phyloP scores from a whole-genome alignment of 2,329 filamentous ascomycete genomes.

The Cladosporium sp. region DNA sequence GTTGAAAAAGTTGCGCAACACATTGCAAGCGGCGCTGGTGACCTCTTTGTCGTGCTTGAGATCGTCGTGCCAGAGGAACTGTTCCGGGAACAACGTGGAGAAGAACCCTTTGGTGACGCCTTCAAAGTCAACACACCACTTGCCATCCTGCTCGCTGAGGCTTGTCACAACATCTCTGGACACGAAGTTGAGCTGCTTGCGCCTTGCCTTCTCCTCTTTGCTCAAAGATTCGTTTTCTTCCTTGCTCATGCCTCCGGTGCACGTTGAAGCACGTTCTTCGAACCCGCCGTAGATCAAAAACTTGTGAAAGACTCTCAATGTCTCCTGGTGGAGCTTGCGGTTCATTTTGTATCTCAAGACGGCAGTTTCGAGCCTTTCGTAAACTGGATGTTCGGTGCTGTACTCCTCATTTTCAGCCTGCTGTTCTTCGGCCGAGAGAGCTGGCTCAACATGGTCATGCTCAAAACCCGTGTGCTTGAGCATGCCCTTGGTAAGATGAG shows the following conservation, averaged over 20 bases:
- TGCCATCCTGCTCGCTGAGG: constrained; percentile 47
- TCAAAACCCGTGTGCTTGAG: constrained; percentile 45
- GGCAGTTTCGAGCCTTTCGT: constrained; percentile 75
- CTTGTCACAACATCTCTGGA: constrained; percentile 40
- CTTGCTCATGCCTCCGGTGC: constrained; percentile 46
- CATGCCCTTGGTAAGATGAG: constrained; percentile 40
- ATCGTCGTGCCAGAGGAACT: constrained; percentile 52
- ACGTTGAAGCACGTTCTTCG: constrained; percentile 57
- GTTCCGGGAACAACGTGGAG: constrained; percentile 24
- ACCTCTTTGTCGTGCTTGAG: constrained; percentile 35
- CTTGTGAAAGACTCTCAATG: constrained; percentile 65
- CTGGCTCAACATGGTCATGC: constrained; percentile 76
- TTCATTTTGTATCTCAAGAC: constrained; percentile 76
- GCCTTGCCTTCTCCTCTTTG: constrained; percentile 56
- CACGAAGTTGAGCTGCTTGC: constrained; percentile 51
- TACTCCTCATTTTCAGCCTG: constrained; percentile 68
- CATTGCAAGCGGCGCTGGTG: constrained; percentile 57
- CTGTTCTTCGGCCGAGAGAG: constrained; percentile 67
- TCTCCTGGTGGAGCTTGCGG: constrained; percentile 65
- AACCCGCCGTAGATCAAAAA: constrained; percentile 84
- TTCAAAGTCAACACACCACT: constrained; percentile 76
- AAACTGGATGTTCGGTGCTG: constrained; percentile 42
- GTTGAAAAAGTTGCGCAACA: constrained; percentile 82
- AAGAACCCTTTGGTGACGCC: constrained; percentile 74
- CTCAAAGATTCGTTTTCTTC: constrained; percentile 39